Conservation (phyloP, 495 filamentous ascomycete species). For the Penicillium cosmopolitanum region DNA sequence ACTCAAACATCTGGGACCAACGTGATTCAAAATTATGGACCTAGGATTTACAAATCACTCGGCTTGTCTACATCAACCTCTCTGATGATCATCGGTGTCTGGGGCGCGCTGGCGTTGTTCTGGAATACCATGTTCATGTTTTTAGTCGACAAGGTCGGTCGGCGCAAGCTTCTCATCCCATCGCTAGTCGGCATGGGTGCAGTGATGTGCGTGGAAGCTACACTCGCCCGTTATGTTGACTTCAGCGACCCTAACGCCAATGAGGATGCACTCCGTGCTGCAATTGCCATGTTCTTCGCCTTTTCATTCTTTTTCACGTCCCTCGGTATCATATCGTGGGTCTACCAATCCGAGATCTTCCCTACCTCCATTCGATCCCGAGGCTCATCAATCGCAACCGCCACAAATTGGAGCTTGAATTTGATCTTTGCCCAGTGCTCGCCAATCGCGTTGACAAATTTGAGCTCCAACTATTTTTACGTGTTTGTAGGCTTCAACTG, state of each 20-base stretch:
- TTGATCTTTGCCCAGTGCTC: constrained; percentile 59
- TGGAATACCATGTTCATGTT: constrained; percentile 55
- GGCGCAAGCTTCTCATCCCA: constrained; percentile 55
- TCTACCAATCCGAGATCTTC: constrained; percentile 62
- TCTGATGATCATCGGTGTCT: constrained; percentile 57
- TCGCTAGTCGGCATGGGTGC: constrained; percentile 57
- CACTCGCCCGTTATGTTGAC: constrained; percentile 40
- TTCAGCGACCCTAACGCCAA: constrained; percentile 32
- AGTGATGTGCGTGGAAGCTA: constrained; percentile 53
- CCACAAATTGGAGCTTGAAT: constrained; percentile 58
- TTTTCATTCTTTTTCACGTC: constrained; percentile 60
- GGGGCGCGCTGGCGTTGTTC: constrained; percentile 50
- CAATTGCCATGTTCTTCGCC: constrained; percentile 61
- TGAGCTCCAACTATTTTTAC: constrained; percentile 57
- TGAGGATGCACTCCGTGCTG: constrained; percentile 50
- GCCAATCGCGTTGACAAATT: constrained; percentile 51
- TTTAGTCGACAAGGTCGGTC: constrained; percentile 56
- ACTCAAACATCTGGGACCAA: constrained; percentile 57
- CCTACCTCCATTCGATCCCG: constrained; percentile 57
- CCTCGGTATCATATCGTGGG: constrained; percentile 58
- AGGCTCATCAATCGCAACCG: constrained; percentile 54
- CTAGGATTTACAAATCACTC: constrained; percentile 52
- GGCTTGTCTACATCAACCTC: constrained; percentile 48
- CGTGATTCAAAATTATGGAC: constrained; percentile 57
- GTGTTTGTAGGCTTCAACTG: constrained; percentile 58